Evolutionary conservation across 768 basidiomycete species (phyloP).

Genomic region (Lactarius quietus): DNA sequence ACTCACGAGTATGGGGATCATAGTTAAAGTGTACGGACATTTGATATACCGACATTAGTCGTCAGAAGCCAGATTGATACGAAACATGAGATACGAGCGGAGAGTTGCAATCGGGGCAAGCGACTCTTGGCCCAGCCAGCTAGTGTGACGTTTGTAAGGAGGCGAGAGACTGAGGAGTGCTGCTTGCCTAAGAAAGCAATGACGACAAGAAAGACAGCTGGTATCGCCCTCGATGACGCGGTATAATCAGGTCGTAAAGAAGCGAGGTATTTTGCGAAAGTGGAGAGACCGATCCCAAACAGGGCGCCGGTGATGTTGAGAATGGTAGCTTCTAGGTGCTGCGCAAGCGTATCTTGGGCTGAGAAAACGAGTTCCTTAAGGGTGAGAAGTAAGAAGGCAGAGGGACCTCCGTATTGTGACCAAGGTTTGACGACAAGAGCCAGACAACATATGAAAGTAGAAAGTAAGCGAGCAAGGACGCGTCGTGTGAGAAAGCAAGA

Average conservation of each 20-base stretch:
- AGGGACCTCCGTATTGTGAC: slow-evolving; percentile 38
- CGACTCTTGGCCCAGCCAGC: slow-evolving; percentile 44
- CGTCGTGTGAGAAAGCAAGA: slow-evolving; percentile 31
- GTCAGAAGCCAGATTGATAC: slow-evolving; percentile 47
- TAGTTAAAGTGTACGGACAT: slow-evolving; percentile 30
- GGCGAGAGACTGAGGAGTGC: background rate
- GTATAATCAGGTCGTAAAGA: slow-evolving; percentile 31
- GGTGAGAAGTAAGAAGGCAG: slow-evolving; percentile 37
- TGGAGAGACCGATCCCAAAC: slow-evolving; percentile 38
- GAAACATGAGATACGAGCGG: slow-evolving; percentile 46
- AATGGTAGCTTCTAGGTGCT: slow-evolving; percentile 45
- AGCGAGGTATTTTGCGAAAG: slow-evolving; percentile 36
- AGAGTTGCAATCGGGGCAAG: slow-evolving; percentile 42
- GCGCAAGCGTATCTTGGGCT: slow-evolving; percentile 44
- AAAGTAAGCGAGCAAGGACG: slow-evolving; percentile 40
- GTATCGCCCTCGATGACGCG: slow-evolving; percentile 34
- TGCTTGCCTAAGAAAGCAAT: slow-evolving; percentile 39
- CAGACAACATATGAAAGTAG: slow-evolving; percentile 42
- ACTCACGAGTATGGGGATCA: background rate
- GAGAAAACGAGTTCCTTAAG: slow-evolving; percentile 48
- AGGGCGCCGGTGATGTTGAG: slow-evolving; percentile 44
- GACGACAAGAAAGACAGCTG: slow-evolving; percentile 39
- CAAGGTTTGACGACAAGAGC: slow-evolving; percentile 40
- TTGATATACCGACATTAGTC: slow-evolving; percentile 32
- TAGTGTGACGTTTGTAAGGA: slow-evolving; percentile 21